These are phyloP conservation scores for Alternaria ventricosa DNA, from an alignment of 2,329 filamentous ascomycete genomes.

Conservation along the genomic window DNA sequence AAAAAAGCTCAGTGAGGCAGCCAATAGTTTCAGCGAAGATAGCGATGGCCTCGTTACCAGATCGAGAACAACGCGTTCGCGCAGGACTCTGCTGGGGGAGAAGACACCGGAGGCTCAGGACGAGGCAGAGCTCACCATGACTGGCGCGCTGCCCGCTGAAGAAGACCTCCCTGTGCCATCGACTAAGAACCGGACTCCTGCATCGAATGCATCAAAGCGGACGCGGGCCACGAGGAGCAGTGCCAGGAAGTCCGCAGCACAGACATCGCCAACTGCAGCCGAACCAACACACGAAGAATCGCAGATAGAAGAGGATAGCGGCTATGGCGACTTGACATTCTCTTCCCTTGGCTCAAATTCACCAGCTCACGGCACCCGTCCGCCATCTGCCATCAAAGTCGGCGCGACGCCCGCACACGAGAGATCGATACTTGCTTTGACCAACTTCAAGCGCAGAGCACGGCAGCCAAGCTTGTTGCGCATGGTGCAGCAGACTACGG, in stretches of 20 bases:
- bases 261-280: constrained; percentile 13
- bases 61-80: constrained; percentile 27
- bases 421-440: constrained; percentile 56
- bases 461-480: constrained; percentile 58
- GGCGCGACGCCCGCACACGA: constrained; percentile 55
- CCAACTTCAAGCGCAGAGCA: constrained; percentile 58
- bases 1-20: constrained; percentile 17
- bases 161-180: neutral
- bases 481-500: constrained; percentile 55
- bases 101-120: constrained; percentile 23
- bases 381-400: constrained; percentile 53
- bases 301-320: constrained; percentile 32
- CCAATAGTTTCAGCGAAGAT: constrained; percentile 44
- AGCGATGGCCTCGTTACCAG: constrained; percentile 46
- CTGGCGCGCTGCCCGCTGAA: constrained; percentile 41
- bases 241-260: constrained; percentile 21
- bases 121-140: constrained; percentile 44
- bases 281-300: constrained; percentile 15
- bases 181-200: constrained; percentile 29
- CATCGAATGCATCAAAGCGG: constrained; percentile 23
- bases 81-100: constrained; percentile 26
- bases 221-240: constrained; percentile 27
- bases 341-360: constrained; percentile 44
- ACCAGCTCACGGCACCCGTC: constrained; percentile 45
- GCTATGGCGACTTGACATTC: constrained; percentile 43